These are phyloP conservation scores for Neurospora tetrasperma DNA, from an alignment of 495 filamentous ascomycete species.

Conservation along the genomic window DNA sequence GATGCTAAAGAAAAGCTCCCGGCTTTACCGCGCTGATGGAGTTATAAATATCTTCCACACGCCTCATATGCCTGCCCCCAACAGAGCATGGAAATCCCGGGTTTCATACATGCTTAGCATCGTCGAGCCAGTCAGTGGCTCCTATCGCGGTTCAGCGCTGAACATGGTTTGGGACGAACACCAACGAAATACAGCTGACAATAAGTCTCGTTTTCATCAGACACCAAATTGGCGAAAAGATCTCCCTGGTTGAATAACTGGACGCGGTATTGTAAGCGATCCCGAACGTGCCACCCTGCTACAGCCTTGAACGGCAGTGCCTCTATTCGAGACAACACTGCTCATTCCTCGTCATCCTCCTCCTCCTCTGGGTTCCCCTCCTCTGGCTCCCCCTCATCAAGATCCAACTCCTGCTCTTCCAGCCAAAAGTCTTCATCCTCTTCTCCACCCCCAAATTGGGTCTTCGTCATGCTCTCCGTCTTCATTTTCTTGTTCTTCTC, in stretches of 20 bases:
- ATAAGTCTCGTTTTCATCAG: background rate
- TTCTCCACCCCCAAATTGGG: background rate
- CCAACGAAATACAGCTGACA: background rate
- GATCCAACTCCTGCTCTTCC: background rate
- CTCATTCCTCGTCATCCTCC: background rate
- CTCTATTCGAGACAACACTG: background rate
- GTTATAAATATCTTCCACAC: background rate
- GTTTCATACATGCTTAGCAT: background rate
- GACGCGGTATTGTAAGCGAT: background rate
- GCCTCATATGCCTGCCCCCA: background rate
- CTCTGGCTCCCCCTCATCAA: background rate
- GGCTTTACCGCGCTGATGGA: background rate
- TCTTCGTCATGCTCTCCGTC: background rate
- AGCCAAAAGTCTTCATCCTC: background rate
- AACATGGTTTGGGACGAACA: background rate
- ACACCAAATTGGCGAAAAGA: background rate
- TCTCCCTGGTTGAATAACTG: background rate
- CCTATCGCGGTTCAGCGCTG: background rate
- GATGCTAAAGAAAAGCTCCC: background rate
- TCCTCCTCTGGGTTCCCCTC: background rate
- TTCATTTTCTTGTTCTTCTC: background rate
- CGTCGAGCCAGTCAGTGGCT: background rate
- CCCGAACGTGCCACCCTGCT: background rate
- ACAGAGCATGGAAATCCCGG: background rate
- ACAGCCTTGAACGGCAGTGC: background rate